phyloP scores from a whole-genome alignment of 495 filamentous ascomycete species.

The Penicillium silybi region DNA sequence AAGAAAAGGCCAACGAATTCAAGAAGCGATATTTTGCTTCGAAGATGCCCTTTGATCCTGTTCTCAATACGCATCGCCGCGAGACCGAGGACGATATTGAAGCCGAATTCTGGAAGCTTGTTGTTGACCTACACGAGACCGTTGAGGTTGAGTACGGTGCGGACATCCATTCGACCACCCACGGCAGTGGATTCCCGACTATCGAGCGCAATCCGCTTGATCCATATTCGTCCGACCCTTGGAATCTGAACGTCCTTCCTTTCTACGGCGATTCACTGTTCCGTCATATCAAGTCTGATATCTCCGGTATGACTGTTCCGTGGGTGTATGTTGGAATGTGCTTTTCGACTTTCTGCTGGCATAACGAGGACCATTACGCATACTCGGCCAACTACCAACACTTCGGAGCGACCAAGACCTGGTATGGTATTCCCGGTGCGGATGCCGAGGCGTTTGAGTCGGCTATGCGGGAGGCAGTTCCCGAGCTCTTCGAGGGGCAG shows the following conservation, averaged over 20 bases:
- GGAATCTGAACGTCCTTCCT: conserved; percentile 95
- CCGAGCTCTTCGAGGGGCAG: conserved; percentile 94
- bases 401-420: conserved; percentile 97
- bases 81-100: conserved; percentile 97
- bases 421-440: conserved; percentile 95
- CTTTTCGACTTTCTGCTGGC: conserved; percentile 99
- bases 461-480: conserved; percentile 92
- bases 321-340: conserved; percentile 99
- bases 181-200: conserved; percentile 96
- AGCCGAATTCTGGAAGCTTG: conserved; percentile 92
- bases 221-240: conserved; percentile 80
- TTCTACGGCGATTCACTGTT: conserved; percentile 90
- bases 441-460: conserved; percentile 93
- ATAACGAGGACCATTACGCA: conserved; percentile 96
- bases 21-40: conserved; percentile 89
- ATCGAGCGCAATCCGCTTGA: conserved; percentile 86
- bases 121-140: conserved; percentile 87
- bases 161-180: conserved; percentile 97
- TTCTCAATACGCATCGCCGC: conserved; percentile 69
- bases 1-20: conserved; percentile 92
- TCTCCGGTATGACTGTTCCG: conserved; percentile 99
- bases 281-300: conserved; percentile 94
- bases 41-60: conserved; percentile 85
- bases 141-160: conserved; percentile 98
- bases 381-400: conserved; percentile 99